Evolutionary conservation across 371 early-diverging fungal species (phyloP), one percentile per base, ranked within the genome.

Genomic region (Actinomucor elegans): DNA sequence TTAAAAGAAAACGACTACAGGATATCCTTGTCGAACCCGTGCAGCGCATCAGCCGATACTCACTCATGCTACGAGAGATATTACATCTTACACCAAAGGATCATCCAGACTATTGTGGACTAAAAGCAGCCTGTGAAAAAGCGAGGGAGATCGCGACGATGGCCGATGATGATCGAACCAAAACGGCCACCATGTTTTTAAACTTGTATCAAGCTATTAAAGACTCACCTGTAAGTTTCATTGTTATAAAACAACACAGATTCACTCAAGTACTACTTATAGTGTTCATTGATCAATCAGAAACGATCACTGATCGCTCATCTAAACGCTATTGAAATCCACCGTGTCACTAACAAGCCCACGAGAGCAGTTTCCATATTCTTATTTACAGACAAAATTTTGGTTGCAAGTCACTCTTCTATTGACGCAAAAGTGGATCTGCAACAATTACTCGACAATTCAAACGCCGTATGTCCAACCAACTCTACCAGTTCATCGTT

Each of bases 21-120:
- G 79, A 78, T 37, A 57, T 75, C 7, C 33, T 78, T 3, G 60
- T 71, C 1, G 69, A 75, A 38, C 79, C 79, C 7, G 73, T 67
- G 0, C 79, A 78, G 37, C 69, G 79, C 12, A 73, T 78, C 23
- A 53, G 64, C 41, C 55, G 79, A 12, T 78, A 78, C 38, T 58
- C 69, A 2, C 60, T 78, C 73, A 64, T 78, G 69, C n/a, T 78
- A 5, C 62, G 67, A 65, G 74, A 71, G 52, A 61, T 46, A 5
- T 37, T 77, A 4, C 52, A 59, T n/a, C 41, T 59, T 17, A 77
- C 77, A 11, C 59, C 71, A 2, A 41, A 54, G 42, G 57, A 60
- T 9, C 71, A 71, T 56, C 57, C 52, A 14, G 77, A 77, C 29
- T 69, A 59, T 36, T 41, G 23, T 1, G 67, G 66, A 12, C 51